Conservation (phyloP, 2,329 filamentous ascomycete species). For the Sclerotinia minor region DNA sequence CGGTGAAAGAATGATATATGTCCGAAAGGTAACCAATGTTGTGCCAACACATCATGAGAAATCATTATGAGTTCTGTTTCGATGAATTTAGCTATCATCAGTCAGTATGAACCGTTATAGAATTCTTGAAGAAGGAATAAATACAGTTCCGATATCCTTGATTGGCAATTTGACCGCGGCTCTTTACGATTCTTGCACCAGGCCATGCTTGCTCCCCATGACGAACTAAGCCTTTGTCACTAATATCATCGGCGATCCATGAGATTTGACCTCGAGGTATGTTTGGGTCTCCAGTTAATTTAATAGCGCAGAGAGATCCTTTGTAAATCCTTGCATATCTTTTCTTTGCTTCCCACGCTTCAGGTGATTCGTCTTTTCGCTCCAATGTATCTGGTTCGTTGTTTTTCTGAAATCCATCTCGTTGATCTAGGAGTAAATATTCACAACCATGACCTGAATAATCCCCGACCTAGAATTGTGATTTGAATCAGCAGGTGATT, state of each 20-base stretch:
- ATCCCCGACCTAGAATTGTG: conserved; percentile 57
- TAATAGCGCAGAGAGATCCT: conserved; percentile 78
- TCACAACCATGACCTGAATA: conserved; percentile 87
- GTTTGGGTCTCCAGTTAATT: conserved; percentile 88
- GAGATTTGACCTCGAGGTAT: conserved; percentile 83
- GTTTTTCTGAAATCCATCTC: conserved; percentile 51
- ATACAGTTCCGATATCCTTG: conserved; percentile 71
- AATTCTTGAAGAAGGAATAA: conserved; percentile 40
- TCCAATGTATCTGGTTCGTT: conserved; percentile 47
- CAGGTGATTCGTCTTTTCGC: conserved; percentile 46
- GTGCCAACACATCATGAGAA: conserved; percentile 73
- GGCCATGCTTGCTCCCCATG: conserved; percentile 68
- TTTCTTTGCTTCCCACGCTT: conserved; percentile 50
- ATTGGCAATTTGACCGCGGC: conserved; percentile 75
- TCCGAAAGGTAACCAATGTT: conserved; percentile 71
- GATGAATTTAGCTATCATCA: conserved; percentile 67
- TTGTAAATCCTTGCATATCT: conserved; percentile 54
- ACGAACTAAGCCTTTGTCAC: conserved; percentile 62
- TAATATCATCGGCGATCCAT: conserved; percentile 78
- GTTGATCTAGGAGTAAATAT: conserved; percentile 80
- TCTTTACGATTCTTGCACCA: conserved; percentile 72
- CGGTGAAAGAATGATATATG: conserved; percentile 63
- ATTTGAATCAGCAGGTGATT: conserved; percentile 8
- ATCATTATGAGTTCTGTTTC: conserved; percentile 75
- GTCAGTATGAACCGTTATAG: neutral